Evolutionary conservation across 352 stramenopile genomes (phyloP).

Genomic region (Globisporangium alternatum): DNA sequence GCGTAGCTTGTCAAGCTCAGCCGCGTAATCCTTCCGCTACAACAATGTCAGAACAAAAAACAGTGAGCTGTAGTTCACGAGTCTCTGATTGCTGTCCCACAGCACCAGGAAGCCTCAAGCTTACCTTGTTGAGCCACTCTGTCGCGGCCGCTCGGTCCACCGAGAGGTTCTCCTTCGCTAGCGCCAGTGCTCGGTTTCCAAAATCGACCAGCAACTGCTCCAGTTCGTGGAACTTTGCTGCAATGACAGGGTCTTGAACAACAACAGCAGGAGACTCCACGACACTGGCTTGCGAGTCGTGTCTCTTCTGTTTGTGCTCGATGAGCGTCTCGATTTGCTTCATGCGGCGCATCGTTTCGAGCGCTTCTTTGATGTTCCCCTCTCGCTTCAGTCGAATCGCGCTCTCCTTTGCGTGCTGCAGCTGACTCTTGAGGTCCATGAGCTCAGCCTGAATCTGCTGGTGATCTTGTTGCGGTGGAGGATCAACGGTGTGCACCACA

Average conservation of each 20-base stretch:
- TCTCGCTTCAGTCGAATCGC: constrained; percentile 58
- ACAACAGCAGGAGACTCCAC: background rate
- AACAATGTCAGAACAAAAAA: background rate
- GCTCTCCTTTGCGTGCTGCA: constrained; percentile 37
- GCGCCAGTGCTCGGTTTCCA: constrained; percentile 45
- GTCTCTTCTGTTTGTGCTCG: constrained; percentile 35
- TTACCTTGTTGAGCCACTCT: constrained; percentile 57
- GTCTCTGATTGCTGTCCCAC: background rate
- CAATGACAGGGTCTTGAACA: constrained; percentile 16
- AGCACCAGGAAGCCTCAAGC: background rate
- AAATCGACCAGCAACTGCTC: constrained; percentile 66
- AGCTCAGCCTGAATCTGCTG: constrained; percentile 18
- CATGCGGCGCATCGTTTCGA: constrained; percentile 61
- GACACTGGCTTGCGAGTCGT: background rate
- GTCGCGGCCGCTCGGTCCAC: constrained; percentile 47
- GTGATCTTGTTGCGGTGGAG: background rate
- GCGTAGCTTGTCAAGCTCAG: constrained; percentile 46
- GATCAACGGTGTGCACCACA: background rate
- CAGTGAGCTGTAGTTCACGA: background rate
- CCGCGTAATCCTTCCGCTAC: constrained; percentile 61
- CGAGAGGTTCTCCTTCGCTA: constrained; percentile 51
- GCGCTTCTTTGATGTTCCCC: constrained; percentile 47
- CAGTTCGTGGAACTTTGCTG: constrained; percentile 49
- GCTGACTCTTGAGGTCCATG: constrained; percentile 35
- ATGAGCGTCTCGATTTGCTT: constrained; percentile 74